A percentile compares a stretch with the other conserved stretches of the same genome.
These are phyloP conservation scores for Entomortierella lignicola DNA, from an alignment of 192 early-diverging fungal species.

Conservation along the genomic window DNA sequence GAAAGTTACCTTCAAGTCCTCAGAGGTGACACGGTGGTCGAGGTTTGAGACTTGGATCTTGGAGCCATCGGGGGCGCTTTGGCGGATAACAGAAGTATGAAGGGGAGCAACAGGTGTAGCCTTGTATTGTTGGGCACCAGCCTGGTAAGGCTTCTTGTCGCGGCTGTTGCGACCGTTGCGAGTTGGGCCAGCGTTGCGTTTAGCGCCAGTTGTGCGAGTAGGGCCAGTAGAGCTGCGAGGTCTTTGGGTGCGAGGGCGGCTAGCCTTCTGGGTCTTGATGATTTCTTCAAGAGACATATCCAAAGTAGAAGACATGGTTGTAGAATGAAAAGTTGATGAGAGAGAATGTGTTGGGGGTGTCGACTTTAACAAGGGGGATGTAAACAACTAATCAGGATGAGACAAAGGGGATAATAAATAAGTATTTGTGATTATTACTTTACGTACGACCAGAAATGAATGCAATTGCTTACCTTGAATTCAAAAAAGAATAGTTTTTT, in stretches of 20 bases:
- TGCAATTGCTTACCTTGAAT: background rate
- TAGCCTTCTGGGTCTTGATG: slow-evolving; percentile 54
- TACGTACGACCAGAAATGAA: too few relatives aligned
- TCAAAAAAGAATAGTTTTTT: too few relatives aligned
- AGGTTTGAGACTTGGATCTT: slow-evolving; percentile 69
- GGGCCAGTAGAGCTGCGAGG: background rate
- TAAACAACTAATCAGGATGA: too few relatives aligned
- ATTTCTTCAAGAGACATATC: slow-evolving; percentile 64
- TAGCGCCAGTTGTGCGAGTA: slow-evolving; percentile 33
- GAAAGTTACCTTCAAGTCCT: slow-evolving; percentile 62
- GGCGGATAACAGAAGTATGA: slow-evolving; percentile 42
- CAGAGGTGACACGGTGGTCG: slow-evolving; percentile 63
- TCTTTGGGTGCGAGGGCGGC: slow-evolving; percentile 17
- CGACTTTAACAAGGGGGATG: too few relatives aligned
- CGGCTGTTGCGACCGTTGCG: slow-evolving; percentile 41
- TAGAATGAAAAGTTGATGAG: background rate
- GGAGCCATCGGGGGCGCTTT: slow-evolving; percentile 55
- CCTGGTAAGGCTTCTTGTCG: slow-evolving; percentile 39
- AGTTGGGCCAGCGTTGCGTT: slow-evolving; percentile 41
- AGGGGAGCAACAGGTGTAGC: slow-evolving; percentile 31
- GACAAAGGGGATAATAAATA: background rate
- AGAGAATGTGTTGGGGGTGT: too few relatives aligned
- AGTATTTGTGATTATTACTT: too few relatives aligned
- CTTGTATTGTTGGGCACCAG: slow-evolving; percentile 37
- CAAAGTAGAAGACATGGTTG: slow-evolving; percentile 38